Percentiles rank a stretch among this genome's conserved stretches.
Conservation (phyloP, 2,329 filamentous ascomycete species). For the Ophiobolus disseminans region DNA sequence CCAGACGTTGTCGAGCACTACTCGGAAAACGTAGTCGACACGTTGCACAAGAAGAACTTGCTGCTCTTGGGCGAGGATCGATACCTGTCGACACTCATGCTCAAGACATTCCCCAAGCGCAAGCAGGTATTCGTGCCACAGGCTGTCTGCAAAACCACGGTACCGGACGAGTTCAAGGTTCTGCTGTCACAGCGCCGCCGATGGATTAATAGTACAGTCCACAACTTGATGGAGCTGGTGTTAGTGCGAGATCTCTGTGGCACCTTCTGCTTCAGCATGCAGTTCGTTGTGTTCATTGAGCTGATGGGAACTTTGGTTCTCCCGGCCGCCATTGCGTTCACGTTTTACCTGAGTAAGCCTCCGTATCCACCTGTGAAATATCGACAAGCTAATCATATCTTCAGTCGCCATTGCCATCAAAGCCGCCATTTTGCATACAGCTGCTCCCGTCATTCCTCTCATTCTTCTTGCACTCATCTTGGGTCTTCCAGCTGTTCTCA, state of each 20-base stretch:
- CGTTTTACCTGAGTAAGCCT: slow-evolving; percentile 87
- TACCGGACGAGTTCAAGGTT: slow-evolving; percentile 90
- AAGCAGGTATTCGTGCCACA: slow-evolving; percentile 99
- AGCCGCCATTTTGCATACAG: slow-evolving; percentile 62
- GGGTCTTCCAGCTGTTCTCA: slow-evolving; percentile 88
- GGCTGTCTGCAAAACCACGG: slow-evolving; percentile 97
- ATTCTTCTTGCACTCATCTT: slow-evolving; percentile 89
- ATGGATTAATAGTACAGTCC: slow-evolving; percentile 99
- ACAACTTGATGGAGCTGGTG: slow-evolving; percentile 97
- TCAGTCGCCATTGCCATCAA: slow-evolving; percentile 84
- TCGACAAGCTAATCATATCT: slow-evolving; percentile 35
- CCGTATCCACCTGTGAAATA: slow-evolving; percentile 6
- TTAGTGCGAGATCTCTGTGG: slow-evolving; percentile 95
- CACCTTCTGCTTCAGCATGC: slow-evolving; percentile 99
- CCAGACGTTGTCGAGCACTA: slow-evolving; percentile 99
- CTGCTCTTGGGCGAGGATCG: slow-evolving; percentile 91
- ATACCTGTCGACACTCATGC: slow-evolving; percentile 95
- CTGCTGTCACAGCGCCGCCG: slow-evolving; percentile 91
- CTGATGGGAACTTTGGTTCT: slow-evolving; percentile 92
- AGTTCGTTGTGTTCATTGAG: slow-evolving; percentile 97
- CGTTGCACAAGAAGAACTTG: slow-evolving; percentile 96
- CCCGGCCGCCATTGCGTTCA: slow-evolving; percentile 95
- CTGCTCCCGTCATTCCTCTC: slow-evolving; percentile 85
- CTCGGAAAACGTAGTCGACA: slow-evolving; percentile 98
- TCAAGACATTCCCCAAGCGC: slow-evolving; percentile 97